Evolutionary conservation across 2,329 filamentous ascomycete species (phyloP).

Genomic region (Hymenoscyphus fraxineus): DNA sequence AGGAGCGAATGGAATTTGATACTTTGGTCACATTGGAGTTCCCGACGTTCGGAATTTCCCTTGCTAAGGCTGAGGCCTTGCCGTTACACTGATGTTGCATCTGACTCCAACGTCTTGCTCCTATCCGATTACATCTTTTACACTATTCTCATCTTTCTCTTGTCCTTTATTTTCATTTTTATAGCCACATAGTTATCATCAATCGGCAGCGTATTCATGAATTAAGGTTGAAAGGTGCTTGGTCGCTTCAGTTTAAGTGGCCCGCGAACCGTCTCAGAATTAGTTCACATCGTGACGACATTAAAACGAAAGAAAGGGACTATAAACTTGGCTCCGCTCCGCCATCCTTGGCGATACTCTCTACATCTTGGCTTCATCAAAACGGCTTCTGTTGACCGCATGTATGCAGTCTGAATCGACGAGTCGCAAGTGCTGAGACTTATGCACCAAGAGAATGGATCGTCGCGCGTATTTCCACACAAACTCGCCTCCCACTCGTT

Average conservation of each 20-base stretch:
- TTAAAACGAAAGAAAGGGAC: neutral
- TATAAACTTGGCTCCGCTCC: constrained; percentile 11
- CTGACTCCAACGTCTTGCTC: neutral
- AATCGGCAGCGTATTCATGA: neutral
- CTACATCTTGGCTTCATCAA: constrained; percentile 11
- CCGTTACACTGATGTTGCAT: constrained; percentile 3
- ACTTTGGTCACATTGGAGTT: neutral
- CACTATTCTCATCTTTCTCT: neutral
- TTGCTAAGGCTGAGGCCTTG: constrained; percentile 1
- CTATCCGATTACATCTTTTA: neutral
- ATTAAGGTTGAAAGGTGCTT: neutral
- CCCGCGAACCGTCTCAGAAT: neutral
- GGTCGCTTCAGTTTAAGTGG: neutral
- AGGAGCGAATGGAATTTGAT: neutral
- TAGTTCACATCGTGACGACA: neutral
- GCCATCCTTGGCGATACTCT: constrained; percentile 12
- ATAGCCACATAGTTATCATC: neutral
- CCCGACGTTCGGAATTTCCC: neutral
- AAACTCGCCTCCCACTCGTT: constrained; percentile 6
- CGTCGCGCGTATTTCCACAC: constrained; percentile 15
- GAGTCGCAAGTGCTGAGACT: constrained; percentile 10
- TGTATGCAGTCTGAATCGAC: constrained; percentile 1
- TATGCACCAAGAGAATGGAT: constrained; percentile 19
- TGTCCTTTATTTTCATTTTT: neutral
- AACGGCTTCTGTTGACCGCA: neutral